Conservation (phyloP, 1,284 basidiomycete species). For the Trichosporon coremiiforme region DNA sequence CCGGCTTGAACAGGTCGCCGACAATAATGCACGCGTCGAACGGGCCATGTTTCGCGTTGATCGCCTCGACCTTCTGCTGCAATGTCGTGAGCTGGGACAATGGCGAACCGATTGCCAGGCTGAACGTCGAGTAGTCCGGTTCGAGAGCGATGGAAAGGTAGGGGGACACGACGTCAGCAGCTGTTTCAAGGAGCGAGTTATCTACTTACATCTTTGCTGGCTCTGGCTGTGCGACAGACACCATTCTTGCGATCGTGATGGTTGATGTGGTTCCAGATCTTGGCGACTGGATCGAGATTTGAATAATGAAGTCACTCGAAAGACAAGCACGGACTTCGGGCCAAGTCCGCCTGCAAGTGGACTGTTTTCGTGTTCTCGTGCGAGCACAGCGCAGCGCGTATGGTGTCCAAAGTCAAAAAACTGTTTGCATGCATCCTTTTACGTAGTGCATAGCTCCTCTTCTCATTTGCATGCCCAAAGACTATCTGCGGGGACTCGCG, state of each 20-base stretch:
- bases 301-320: slow-evolving; percentile 11
- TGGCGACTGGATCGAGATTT: neutral
- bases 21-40: slow-evolving; percentile 84
- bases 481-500: slow-evolving; percentile 22
- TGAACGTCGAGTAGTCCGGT: slow-evolving; percentile 44
- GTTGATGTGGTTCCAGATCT: neutral
- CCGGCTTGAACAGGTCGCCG: slow-evolving; percentile 85
- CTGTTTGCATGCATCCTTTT: neutral
- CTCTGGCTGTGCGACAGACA: slow-evolving; percentile 24
- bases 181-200: no score
- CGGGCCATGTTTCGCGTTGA: slow-evolving; percentile 91
- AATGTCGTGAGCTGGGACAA: slow-evolving; percentile 73
- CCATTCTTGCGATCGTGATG: neutral
- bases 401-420: neutral
- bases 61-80: slow-evolving; percentile 77
- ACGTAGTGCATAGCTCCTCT: neutral
- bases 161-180: slow-evolving; percentile 12
- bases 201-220: slow-evolving; percentile 26
- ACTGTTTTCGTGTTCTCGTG: neutral
- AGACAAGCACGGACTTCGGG: slow-evolving; percentile 7
- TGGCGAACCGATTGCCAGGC: slow-evolving; percentile 83
- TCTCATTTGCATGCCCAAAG: neutral
- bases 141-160: neutral
- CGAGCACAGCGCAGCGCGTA: neutral
- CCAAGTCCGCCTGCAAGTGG: neutral